These are phyloP conservation scores for Verticillium longisporum DNA, from an alignment of 2,329 filamentous ascomycete species.

Conservation along the genomic window DNA sequence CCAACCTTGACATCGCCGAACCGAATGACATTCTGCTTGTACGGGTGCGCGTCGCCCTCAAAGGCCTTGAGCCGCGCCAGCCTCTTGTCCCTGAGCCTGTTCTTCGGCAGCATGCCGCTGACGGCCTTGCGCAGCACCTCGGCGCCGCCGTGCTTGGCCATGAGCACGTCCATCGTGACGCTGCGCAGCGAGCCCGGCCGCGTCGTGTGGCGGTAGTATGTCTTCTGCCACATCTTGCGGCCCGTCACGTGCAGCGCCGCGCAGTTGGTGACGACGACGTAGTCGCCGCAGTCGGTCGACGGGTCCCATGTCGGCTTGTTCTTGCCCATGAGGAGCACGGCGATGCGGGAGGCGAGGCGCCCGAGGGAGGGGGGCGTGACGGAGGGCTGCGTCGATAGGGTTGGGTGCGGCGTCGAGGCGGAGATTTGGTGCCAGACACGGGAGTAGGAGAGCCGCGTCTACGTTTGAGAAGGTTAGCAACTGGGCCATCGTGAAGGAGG, in stretches of 20 bases:
- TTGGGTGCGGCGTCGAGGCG: constrained; percentile 59
- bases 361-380: constrained; percentile 74
- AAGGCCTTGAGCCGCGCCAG: constrained; percentile 90
- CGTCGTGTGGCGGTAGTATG: constrained; percentile 92
- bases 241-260: constrained; percentile 81
- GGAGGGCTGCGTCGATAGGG: constrained; percentile 49
- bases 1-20: constrained; percentile 57
- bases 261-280: constrained; percentile 91
- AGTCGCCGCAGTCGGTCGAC: constrained; percentile 97
- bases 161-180: constrained; percentile 92
- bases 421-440: constrained; percentile 87
- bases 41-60: constrained; percentile 87
- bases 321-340: constrained; percentile 90
- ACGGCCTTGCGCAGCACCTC: constrained; percentile 91
- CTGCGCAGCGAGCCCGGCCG: constrained; percentile 78
- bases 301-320: constrained; percentile 98
- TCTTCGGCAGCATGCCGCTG: constrained; percentile 96
- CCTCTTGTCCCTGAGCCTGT: constrained; percentile 80
- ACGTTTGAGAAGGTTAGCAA: not conserved
- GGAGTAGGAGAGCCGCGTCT: constrained; percentile 96
- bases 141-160: constrained; percentile 86
- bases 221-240: constrained; percentile 88
- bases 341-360: constrained; percentile 82
- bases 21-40: constrained; percentile 77
- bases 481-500: not conserved